These are phyloP conservation scores for Leccinum boreale DNA, from an alignment of 768 basidiomycete genomes.

Conservation along the genomic window DNA sequence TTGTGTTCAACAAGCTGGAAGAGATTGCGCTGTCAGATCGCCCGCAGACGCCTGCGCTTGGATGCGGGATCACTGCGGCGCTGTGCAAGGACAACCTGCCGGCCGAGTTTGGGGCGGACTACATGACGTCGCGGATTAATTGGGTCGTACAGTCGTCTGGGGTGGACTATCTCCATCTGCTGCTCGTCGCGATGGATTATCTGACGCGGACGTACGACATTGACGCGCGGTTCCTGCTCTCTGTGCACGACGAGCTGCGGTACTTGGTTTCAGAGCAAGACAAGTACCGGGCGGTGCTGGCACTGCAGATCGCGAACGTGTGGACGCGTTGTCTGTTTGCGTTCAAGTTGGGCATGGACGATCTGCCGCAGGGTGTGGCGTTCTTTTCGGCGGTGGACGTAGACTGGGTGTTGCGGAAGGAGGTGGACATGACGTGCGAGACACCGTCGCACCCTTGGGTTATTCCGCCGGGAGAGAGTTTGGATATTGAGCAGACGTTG, in stretches of 20 bases:
- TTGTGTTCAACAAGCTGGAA: too few species aligned
- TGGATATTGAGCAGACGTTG: slow-evolving; percentile 60
- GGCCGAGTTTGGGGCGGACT: too few species aligned
- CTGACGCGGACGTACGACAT: slow-evolving; percentile 80
- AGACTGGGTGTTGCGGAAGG: slow-evolving; percentile 90
- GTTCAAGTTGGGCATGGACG: slow-evolving; percentile 49
- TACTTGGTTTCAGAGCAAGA: slow-evolving; percentile 90
- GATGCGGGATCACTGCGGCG: too few species aligned
- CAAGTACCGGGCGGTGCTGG: slow-evolving; percentile 82
- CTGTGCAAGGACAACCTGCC: too few species aligned
- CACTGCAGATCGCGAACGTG: slow-evolving; percentile 90
- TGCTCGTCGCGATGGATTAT: slow-evolving; percentile 94
- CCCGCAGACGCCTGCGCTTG: too few species aligned
- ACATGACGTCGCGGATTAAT: slow-evolving; percentile 84
- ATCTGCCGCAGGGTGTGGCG: slow-evolving; percentile 68
- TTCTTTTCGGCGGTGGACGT: slow-evolving; percentile 98
- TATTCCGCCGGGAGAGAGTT: slow-evolving; percentile 81
- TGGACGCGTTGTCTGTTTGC: slow-evolving; percentile 88
- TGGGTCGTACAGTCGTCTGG: slow-evolving; percentile 99
- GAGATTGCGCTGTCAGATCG: too few species aligned
- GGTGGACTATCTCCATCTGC: slow-evolving; percentile 90
- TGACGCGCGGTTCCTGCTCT: slow-evolving; percentile 88
- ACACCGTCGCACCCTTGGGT: slow-evolving; percentile 87
- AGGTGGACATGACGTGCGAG: slow-evolving; percentile 92
- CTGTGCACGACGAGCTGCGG: slow-evolving; percentile 95